phyloP scores from a whole-genome alignment of 1,284 basidiomycete species.

The Ustilago trichophora region DNA sequence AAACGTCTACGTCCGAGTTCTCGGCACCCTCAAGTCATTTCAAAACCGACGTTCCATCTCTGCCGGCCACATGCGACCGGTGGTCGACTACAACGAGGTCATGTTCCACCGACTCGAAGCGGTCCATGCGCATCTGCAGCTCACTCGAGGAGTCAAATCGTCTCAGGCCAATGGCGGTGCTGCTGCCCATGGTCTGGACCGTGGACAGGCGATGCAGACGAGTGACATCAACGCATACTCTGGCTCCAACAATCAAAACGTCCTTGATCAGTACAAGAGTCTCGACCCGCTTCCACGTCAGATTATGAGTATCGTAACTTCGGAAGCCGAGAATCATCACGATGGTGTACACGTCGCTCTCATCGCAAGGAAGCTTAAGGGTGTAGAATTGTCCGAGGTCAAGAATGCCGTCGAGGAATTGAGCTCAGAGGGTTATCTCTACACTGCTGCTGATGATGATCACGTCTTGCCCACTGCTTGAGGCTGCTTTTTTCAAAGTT shows the following conservation, averaged over 20 bases:
- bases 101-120: conserved; percentile 79
- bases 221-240: conserved; percentile 48
- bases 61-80: conserved; percentile 64
- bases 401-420: conserved; percentile 56
- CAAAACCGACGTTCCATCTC: conserved; percentile 81
- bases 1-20: conserved; percentile 81
- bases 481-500: neutral
- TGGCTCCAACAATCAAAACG: conserved; percentile 27
- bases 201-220: conserved; percentile 9
- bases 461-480: conserved; percentile 58
- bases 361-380: conserved; percentile 44
- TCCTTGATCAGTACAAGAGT: conserved; percentile 37
- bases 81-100: conserved; percentile 80
- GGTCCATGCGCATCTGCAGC: conserved; percentile 67
- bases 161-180: conserved; percentile 9
- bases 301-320: conserved; percentile 47
- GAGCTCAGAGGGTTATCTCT: conserved; percentile 56
- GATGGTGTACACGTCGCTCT: conserved; percentile 53
- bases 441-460: conserved; percentile 58
- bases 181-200: conserved; percentile 2
- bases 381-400: conserved; percentile 37
- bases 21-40: conserved; percentile 89
- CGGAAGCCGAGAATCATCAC: conserved; percentile 46
- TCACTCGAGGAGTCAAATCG: conserved; percentile 29
- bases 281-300: conserved; percentile 38